Conservation (phyloP, 129 eudicot genomes). For the Tagetes patula region DNA sequence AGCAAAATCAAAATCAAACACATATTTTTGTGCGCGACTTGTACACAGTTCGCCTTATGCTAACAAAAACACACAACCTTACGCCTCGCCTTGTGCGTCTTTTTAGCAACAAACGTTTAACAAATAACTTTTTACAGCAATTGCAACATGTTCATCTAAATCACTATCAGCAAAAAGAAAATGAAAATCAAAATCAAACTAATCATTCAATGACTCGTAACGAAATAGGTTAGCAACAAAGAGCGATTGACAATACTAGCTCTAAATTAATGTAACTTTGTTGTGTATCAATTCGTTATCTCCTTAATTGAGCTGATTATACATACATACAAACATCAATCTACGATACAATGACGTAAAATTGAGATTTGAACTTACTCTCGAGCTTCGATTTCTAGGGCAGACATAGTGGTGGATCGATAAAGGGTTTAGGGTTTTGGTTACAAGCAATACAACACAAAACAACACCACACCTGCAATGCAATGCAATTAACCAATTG, state of each 20-base stretch:
- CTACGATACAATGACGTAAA: background rate
- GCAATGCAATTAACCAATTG: too few species aligned
- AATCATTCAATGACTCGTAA: background rate
- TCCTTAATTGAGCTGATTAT: background rate
- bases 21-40: too few species aligned
- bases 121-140: background rate
- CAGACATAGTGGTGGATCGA: slow-evolving; percentile 45
- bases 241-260: background rate
- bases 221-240: too few species aligned
- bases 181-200: background rate
- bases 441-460: background rate
- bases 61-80: too few species aligned
- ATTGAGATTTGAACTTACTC: slow-evolving; percentile 57
- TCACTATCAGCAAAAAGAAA: background rate
- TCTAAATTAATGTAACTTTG: background rate
- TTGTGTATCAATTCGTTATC: background rate
- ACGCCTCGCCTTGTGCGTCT: too few species aligned
- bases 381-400: slow-evolving; percentile 97
- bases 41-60: too few species aligned
- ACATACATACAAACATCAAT: background rate
- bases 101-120: background rate
- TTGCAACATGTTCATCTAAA: background rate
- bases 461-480: background rate
- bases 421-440: slow-evolving; percentile 21
- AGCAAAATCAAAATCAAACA: background rate